Evolutionary conservation across 257 asterid genomes (phyloP).

Genomic region (Fraxinus americana): DNA sequence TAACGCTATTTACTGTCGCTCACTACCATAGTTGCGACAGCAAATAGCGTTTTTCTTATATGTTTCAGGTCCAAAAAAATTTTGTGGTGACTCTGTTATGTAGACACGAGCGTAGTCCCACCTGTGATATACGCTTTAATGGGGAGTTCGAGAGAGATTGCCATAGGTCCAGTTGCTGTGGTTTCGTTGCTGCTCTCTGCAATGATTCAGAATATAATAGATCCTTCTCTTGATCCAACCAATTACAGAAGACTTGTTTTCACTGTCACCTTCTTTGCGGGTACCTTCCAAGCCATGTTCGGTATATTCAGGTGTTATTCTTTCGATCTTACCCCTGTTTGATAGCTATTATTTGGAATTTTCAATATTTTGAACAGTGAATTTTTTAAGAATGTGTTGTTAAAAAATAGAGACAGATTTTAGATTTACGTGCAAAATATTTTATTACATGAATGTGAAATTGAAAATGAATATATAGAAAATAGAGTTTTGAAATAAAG

Average conservation of each 20-base stretch:
- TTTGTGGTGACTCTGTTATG: background rate
- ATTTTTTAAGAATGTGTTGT: no score
- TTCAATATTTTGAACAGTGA: no score
- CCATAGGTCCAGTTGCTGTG: slow-evolving; percentile 63
- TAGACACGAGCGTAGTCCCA: slow-evolving; percentile 61
- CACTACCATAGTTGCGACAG: no score
- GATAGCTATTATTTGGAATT: no score
- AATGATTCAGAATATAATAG: slow-evolving; percentile 47
- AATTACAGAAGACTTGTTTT: slow-evolving; percentile 41
- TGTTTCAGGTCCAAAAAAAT: background rate
- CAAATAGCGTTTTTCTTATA: no score
- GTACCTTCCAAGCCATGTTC: slow-evolving; percentile 47
- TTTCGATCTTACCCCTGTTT: background rate
- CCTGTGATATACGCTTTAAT: slow-evolving; percentile 52
- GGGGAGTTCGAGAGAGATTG: slow-evolving; percentile 69
- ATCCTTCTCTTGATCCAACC: slow-evolving; percentile 39
- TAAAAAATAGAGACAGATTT: no score
- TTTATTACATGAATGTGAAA: no score
- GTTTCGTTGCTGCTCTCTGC: slow-evolving; percentile 54
- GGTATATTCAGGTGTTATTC: slow-evolving; percentile 46
- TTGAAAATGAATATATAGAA: no score
- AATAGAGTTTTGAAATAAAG: no score
- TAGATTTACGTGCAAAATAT: no score
- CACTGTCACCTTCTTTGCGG: slow-evolving; percentile 65
- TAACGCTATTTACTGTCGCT: no score